Base-by-base conservation (phyloP, 2,329 filamentous ascomycete genomes). In the Fusarium sp. region DNA sequence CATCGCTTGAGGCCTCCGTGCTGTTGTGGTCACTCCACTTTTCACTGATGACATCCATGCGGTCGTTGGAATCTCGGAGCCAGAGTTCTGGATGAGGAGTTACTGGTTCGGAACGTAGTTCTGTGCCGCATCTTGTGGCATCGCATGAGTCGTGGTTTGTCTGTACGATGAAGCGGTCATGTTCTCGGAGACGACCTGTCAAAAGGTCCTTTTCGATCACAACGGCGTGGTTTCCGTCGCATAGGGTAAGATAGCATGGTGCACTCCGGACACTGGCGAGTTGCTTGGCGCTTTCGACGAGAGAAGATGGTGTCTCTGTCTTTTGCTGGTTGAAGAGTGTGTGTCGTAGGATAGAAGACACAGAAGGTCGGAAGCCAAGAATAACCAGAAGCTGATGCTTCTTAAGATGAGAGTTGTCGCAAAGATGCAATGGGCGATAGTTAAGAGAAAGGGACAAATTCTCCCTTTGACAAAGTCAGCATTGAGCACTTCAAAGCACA, bases 121-220 rank as follows among this genome's bases (percentile, higher is more conserved):
- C 50, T 7, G 38, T 56, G n/a, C 20, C 58, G 37, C 22, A 60
- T 37, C 22, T 66, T 20, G 27, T 60, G 9, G 64, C 40, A 11
- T 73, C 52, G 17, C 77, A 43, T 30, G 79, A 76, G 67, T 91
- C 89, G 76, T 89, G 87, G 76, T 92, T 92, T 1, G 89, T 90
- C 12, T 86, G 84, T 4, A 87, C 84, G 40, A 91, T 85, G 75
- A 92, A 91, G 2, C 85, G 81, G 1, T 79, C 78, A 3, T 85
- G 86, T 1, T 81, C 82, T n/a, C 84, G 82, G 7, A 87, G 75
- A 1, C 82, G 82, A 4, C 87, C 88, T 1, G 79, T 64, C 0
- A 47, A 2, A 14, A 71, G 38, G 11, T 71, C 65, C 47, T 71
- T 71, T 25, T 68, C 70, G 17, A 73, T 40, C 4, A 71, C 65